phyloP scores from a whole-genome alignment of 106 monocot genomes.

The Dioscorea dumetorum region DNA sequence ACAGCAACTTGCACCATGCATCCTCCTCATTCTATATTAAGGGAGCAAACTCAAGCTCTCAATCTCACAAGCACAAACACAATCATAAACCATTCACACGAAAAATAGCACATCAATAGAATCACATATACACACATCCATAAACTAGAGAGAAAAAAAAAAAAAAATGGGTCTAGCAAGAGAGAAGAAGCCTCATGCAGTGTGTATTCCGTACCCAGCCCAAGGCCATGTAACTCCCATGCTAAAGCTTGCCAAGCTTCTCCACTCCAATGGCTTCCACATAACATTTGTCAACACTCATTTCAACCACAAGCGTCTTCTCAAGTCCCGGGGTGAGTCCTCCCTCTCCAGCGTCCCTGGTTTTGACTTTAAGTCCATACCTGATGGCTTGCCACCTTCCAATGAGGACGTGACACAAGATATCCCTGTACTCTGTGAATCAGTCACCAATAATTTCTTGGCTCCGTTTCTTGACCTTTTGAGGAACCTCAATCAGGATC shows the following conservation, averaged over 20 bases:
- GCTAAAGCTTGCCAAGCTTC: conserved; percentile 17
- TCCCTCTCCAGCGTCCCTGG: background rate
- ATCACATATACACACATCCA: too few species aligned
- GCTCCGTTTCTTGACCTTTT: background rate
- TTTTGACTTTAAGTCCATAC: background rate
- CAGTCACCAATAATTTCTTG: background rate
- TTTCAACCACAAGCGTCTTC: conserved; percentile 18
- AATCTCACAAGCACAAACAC: too few species aligned
- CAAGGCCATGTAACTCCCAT: conserved; percentile 12
- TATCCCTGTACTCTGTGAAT: background rate
- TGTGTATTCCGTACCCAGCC: background rate
- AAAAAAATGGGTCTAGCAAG: too few species aligned
- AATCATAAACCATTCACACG: too few species aligned
- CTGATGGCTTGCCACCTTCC: background rate
- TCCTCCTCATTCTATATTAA: too few species aligned
- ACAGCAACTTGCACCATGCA: too few species aligned
- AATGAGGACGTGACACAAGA: background rate
- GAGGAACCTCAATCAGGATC: background rate
- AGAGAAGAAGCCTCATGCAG: conserved; percentile 2
- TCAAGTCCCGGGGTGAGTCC: conserved; percentile 5
- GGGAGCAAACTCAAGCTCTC: too few species aligned
- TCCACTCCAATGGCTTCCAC: conserved; percentile 18
- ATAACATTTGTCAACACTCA: conserved; percentile 27
- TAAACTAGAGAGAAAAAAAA: too few species aligned
- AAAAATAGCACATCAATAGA: too few species aligned